phyloP scores from a whole-genome alignment of 2,329 filamentous ascomycete species.

The Pseudonectria buxi region DNA sequence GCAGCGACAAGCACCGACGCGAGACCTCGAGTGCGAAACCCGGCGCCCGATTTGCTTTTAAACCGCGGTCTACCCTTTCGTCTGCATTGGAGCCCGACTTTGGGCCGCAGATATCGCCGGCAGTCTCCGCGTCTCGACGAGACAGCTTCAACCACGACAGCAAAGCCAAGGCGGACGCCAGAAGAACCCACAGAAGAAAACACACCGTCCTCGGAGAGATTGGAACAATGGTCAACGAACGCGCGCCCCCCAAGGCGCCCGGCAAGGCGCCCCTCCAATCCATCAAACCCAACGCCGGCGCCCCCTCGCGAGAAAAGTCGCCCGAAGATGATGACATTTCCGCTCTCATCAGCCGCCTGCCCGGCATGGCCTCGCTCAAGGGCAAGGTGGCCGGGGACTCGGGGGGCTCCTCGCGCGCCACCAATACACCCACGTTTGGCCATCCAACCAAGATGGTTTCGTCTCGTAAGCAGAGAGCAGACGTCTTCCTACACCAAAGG shows the following conservation, averaged over 20 bases:
- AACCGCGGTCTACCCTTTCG: constrained; percentile 11
- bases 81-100: constrained; percentile 14
- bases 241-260: constrained; percentile 38
- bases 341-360: constrained; percentile 19
- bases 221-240: constrained; percentile 41
- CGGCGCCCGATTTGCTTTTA: constrained; percentile 17
- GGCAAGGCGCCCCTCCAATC: constrained; percentile 38
- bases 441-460: constrained; percentile 39
- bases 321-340: constrained; percentile 29
- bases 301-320: constrained; percentile 18
- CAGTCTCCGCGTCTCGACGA: constrained; percentile 1
- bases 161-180: constrained; percentile 2
- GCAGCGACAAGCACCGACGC: too few relatives aligned
- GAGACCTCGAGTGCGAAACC: constrained; percentile 3
- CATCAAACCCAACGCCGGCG: constrained; percentile 25
- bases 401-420: constrained; percentile 10
- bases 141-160: neutral
- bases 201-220: constrained; percentile 13
- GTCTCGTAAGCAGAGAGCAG: constrained; percentile 49
- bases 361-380: constrained; percentile 22
- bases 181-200: constrained; percentile 4
- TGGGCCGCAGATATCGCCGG: constrained; percentile 6
- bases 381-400: constrained; percentile 11
- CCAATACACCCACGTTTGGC: constrained; percentile 26
- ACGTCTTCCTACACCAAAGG: constrained; percentile 48